These are phyloP conservation scores for Larix sibirica DNA, from an alignment of 83 land plant genomes.

Conservation along the genomic window DNA sequence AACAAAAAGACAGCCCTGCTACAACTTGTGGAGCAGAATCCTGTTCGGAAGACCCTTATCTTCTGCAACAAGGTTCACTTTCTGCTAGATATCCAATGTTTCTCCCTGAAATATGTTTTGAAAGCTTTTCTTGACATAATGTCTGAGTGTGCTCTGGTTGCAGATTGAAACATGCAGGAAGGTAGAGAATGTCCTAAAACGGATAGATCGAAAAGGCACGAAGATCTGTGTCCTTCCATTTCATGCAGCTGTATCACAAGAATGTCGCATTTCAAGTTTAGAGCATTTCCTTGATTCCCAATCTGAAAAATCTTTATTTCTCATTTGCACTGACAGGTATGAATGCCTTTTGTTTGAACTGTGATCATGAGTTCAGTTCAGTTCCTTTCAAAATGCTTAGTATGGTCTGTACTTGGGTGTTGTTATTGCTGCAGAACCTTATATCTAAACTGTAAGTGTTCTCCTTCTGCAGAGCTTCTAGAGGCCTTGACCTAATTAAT, in stretches of 20 bases:
- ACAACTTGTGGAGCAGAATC: constrained; percentile 65
- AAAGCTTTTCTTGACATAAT: background rate
- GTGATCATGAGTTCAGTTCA: background rate
- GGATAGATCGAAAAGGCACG: constrained; percentile 69
- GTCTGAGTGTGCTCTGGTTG: constrained; percentile 1
- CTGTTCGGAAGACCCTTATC: constrained; percentile 80
- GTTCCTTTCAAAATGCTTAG: background rate
- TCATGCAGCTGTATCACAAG: constrained; percentile 88
- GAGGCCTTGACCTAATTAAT: constrained; percentile 83
- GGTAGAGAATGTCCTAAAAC: constrained; percentile 85
- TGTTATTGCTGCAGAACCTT: background rate
- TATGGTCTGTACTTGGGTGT: background rate
- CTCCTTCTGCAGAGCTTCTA: constrained; percentile 71
- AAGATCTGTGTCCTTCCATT: constrained; percentile 69
- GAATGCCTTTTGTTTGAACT: background rate
- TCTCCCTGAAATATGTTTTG: background rate
- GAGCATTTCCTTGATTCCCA: constrained; percentile 62
- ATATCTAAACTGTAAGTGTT: background rate
- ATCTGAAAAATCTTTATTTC: constrained; percentile 46
- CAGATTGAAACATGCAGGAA: constrained; percentile 98
- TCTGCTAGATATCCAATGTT: background rate
- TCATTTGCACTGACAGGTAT: constrained; percentile 98
- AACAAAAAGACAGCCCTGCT: constrained; percentile 87
- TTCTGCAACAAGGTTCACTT: constrained; percentile 91
- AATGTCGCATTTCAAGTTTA: constrained; percentile 73